Base-by-base conservation (phyloP, 441 rosid genomes). In the Cnidoscolus chayamansa region DNA sequence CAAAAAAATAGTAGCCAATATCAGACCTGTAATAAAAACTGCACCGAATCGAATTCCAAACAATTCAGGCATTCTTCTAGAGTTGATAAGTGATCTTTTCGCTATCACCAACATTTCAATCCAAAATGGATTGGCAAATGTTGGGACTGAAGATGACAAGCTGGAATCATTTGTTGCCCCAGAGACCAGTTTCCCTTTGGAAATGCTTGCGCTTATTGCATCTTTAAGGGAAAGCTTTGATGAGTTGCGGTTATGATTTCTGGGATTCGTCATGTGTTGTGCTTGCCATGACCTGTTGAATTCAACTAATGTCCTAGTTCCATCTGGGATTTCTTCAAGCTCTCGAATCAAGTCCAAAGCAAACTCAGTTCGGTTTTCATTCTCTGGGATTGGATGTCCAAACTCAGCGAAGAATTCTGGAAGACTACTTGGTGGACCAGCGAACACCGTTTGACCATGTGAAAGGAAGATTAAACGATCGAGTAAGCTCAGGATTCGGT, bases 71-170 rank as follows among this genome's bases (percentile, higher is more conserved):
- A 71, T 85, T 75, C 98, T 84, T 67, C 80, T 85, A 2, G 98
- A 89, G 82, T 90, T 93, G n/a, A 57, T 79, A 10, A 88, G 51
- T 4, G 97, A 79, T n/a, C 98, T 81, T 74, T 87, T 93, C 2
- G 88, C 92, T 43, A 93, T 89, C 4, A 90, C 97, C 10, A 86
- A 54, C 86, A 90, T 86, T 68, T 90, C 97, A 10, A 77, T 82
- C 98, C 95, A 90, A 48, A 80, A 70, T 0, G 97, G 97, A 53
- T 93, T 93, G 1, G 98, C 93, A 64, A 85, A 93, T 0, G 84
- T 85, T 50, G 84, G 88, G 15, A 89, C 83, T 1, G 88, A 81
- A 11, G 86, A 45, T 47, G 87, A 68, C 71, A 84, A 71, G 63
- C 74, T 81, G 16, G 93, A 74, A 64, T 84, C 80, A 62, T 80